Evolutionary conservation across 2,329 filamentous ascomycete species (phyloP), one percentile per base, ranked within the genome.

Genomic region (Diaporthe sp.): DNA sequence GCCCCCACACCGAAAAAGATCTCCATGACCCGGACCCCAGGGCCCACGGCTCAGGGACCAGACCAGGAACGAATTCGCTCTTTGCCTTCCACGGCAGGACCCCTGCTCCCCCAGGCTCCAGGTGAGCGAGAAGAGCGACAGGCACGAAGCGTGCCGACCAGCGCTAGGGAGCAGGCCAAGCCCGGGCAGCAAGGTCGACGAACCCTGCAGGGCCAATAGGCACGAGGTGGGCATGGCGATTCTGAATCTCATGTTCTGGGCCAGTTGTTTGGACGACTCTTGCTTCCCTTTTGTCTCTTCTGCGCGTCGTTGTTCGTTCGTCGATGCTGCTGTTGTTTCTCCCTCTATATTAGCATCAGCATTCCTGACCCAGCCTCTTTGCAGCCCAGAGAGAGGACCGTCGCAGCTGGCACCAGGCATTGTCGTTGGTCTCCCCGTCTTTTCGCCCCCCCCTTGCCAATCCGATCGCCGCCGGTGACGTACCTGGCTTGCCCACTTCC

Each of bases 201-300:
- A 69, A 53, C 65, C 65, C 49, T 69, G 65, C 49, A 28, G 3
- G 46, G n/a, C 65, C 65, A 69, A 69, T 69, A 9, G 25, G 49
- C 49, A 55, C 22, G 13, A 42, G 46, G 65, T 42, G 49, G 65
- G 12, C 49, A 69, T 69, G 65, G 44, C 49, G 15, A 55, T 69
- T 55, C 65, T 69, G 49, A 69, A 69, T 69, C 65, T 69, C n/a
- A 55, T 28, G 49, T 55, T 42, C n/a, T 42, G 46, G 46, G 46
- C 17, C 46, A 42, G 49, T 69, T 39, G 61, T 68, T 68, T 25
- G 65, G 65, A 69, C 9, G 19, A 12, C 22, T 28, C 31, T 42
- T 31, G 12, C 9, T 42, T 13, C 9, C 10, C 13, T 19, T 28
- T 55, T 5, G 13, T 19, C 2, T 25, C 25, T 22, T 7, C 7